Evolutionary conservation across 2,329 filamentous ascomycete species (phyloP).

Genomic region (Aspergillus udagawae): DNA sequence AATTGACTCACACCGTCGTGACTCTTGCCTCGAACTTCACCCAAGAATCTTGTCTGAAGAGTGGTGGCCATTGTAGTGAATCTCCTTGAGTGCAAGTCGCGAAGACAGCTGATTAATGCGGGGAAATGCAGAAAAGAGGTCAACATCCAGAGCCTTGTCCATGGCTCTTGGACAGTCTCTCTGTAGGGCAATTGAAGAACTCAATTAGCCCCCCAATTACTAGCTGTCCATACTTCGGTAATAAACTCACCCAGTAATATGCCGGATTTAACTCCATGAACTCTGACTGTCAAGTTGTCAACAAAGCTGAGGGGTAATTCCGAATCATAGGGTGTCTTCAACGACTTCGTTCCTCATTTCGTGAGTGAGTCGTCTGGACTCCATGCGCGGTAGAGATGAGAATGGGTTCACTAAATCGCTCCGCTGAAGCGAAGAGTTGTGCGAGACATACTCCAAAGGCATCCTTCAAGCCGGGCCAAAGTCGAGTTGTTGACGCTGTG

Average conservation of each 20-base stretch:
- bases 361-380: too few species aligned
- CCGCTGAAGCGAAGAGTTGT: too few species aligned
- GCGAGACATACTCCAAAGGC: too few species aligned
- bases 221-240: background rate
- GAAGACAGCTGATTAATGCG: background rate
- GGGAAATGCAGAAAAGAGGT: background rate
- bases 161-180: background rate
- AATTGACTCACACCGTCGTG: slow-evolving; percentile 30
- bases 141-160: background rate
- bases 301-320: background rate
- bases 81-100: background rate
- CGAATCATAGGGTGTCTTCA: background rate
- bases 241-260: background rate
- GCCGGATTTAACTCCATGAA: background rate
- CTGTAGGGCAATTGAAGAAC: background rate
- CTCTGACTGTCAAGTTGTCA: background rate
- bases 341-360: too few species aligned
- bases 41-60: slow-evolving; percentile 25
- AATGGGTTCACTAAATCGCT: too few species aligned
- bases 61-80: slow-evolving; percentile 2
- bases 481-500: too few species aligned
- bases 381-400: too few species aligned
- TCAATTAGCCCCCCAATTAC: too few species aligned
- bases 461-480: too few species aligned
- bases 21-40: slow-evolving; percentile 24